Conservation (phyloP, 768 basidiomycete genomes). For the Leccinum boreale region DNA sequence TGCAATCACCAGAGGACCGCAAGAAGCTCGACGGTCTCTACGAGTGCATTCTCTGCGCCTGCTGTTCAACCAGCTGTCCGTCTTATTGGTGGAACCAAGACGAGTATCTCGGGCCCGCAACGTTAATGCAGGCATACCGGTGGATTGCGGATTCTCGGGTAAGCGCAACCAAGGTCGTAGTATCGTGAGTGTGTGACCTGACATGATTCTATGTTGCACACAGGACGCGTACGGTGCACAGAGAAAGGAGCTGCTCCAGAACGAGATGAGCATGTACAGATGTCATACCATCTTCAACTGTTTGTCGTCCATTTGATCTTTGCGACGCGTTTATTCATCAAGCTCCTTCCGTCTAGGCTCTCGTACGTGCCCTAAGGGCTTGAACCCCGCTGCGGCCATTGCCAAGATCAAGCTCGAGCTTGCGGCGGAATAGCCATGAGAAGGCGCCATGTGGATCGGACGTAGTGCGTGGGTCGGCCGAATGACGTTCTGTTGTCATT, state of each 20-base stretch:
- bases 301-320: constrained; percentile 30
- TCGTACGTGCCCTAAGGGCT: constrained; percentile 95
- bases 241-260: constrained; percentile 90
- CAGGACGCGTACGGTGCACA: constrained; percentile 76
- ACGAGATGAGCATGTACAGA: constrained; percentile 93
- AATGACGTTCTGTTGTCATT: background rate
- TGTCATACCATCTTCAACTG: constrained; percentile 99
- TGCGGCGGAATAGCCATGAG: constrained; percentile 54
- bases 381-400: constrained; percentile 90
- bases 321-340: background rate
- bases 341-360: constrained; percentile 47
- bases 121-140: constrained; percentile 93
- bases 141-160: constrained; percentile 98
- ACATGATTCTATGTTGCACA: background rate
- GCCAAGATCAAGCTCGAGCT: constrained; percentile 92
- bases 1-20: constrained; percentile 89
- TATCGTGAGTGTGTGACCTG: background rate
- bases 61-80: constrained; percentile 97
- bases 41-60: constrained; percentile 96
- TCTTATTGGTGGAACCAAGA: constrained; percentile 99
- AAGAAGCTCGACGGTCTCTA: constrained; percentile 96
- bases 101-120: constrained; percentile 96
- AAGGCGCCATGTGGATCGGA: background rate
- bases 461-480: constrained; percentile 1
- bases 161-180: constrained; percentile 47